These are phyloP conservation scores for Colletotrichum tropicale DNA, from an alignment of 2,329 filamentous ascomycete species.

Conservation along the genomic window DNA sequence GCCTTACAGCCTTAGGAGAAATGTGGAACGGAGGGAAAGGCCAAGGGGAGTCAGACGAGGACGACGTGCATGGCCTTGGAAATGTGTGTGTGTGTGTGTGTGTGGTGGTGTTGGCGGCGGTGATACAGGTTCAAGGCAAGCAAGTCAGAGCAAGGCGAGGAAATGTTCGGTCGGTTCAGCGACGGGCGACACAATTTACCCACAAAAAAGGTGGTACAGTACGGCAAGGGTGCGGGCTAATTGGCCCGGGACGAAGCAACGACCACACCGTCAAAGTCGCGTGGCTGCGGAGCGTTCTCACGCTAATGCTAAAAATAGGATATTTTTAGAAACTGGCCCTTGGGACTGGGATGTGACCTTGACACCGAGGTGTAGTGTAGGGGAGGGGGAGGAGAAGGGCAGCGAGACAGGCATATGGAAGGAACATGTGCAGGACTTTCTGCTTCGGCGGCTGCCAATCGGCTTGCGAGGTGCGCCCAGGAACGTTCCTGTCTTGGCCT, in stretches of 20 bases:
- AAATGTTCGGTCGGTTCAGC: not conserved
- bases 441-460: conserved; percentile 2
- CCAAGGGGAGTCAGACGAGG: not conserved
- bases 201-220: not conserved
- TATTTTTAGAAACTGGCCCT: conserved; percentile 16
- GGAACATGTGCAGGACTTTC: not conserved
- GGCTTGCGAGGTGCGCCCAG: conserved; percentile 1
- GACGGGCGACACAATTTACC: not conserved
- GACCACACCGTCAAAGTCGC: not conserved
- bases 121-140: not conserved
- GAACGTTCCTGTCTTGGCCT: not conserved
- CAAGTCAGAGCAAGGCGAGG: not conserved
- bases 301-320: conserved; percentile 18
- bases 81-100: not conserved
- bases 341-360: not conserved
- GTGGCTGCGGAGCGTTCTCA: conserved; percentile 9
- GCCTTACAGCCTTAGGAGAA: not conserved
- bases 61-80: not conserved
- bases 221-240: not conserved
- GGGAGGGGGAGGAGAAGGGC: not conserved
- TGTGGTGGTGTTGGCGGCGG: not conserved
- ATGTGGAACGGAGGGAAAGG: not conserved
- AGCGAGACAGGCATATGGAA: not conserved
- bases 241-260: not conserved
- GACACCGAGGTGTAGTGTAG: not conserved